Base-by-base conservation (phyloP, 139 green algal species). In the Bryopsis sp. region DNA sequence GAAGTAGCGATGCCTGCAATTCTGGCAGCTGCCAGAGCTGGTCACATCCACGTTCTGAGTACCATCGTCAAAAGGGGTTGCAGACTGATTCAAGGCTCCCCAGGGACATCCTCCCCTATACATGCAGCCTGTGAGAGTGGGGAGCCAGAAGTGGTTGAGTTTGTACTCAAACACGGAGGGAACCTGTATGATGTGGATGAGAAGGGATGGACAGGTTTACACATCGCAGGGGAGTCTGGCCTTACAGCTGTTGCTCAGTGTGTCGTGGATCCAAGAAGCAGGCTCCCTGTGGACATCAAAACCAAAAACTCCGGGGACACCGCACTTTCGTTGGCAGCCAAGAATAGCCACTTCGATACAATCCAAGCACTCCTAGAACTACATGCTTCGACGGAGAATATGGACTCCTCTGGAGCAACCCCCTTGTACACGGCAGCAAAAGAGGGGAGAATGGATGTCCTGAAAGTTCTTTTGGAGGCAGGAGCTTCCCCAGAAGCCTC, bases 371-470 rank as follows among this genome's bases (percentile, higher is more conserved):
- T 67, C 6, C 5, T 67, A 22, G 26, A 67, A 24, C 34, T 6
- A 4, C 34, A 35, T 35, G 59, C 59, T 5, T 33, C 29, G 32
- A 35, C 59, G 4, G 59, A 35, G 46, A 33, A 29, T 5, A 35
- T 33, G 34, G 59, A 67, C 7, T 29, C 38, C 32, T 36, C 29
- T 33, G 59, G 59, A 36, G 24, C 46, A 4, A 67, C 59, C 8
- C 59, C 59, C 28, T 6, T 67, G 11, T 67, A 28, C 6, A 7
- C 47, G 5, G 59, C 59, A 6, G 59, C 59, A 7, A 67, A 67
- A 8, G 59, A 33, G 36, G 59, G 59, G 38, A 33, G 38, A 4
- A 35, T 48, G 15, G 59, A 33, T 33, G 59, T 33, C 6, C 34
- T 67, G 59, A 35, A 11, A 19, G 43, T 19, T 11, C 19, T 54